Evolutionary conservation across 2,329 filamentous ascomycete species (phyloP).

Genomic region (Myrmaecium sp.): DNA sequence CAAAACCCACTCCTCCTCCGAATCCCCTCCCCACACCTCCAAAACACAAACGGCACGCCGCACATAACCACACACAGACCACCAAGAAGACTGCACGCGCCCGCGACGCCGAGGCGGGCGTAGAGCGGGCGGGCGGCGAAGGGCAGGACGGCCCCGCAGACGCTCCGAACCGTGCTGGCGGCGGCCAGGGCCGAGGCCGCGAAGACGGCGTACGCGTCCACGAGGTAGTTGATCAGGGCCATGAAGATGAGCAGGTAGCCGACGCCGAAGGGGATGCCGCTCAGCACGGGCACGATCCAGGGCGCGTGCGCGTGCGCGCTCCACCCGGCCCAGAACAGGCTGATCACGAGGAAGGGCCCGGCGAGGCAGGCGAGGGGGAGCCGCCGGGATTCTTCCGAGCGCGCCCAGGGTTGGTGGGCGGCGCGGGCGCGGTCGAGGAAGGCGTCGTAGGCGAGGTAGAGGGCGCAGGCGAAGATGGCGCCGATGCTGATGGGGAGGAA

Average conservation of each 20-base stretch:
- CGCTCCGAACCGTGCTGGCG: slow-evolving; percentile 62
- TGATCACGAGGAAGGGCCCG: slow-evolving; percentile 38
- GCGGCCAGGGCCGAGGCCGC: slow-evolving; percentile 67
- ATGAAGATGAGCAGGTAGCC: slow-evolving; percentile 33
- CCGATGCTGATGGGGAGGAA: slow-evolving; percentile 55
- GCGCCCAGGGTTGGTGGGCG: slow-evolving; percentile 37
- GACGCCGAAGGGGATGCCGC: slow-evolving; percentile 26
- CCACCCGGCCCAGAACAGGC: slow-evolving; percentile 28
- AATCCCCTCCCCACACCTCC: slow-evolving; percentile 36
- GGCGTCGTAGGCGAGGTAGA: slow-evolving; percentile 50
- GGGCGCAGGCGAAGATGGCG: slow-evolving; percentile 36
- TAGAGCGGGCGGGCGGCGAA: slow-evolving; percentile 43
- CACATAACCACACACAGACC: slow-evolving; percentile 33
- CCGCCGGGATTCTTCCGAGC: slow-evolving; percentile 48
- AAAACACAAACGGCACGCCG: slow-evolving; percentile 41
- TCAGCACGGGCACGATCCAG: slow-evolving; percentile 26
- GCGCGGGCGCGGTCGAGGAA: slow-evolving; percentile 36
- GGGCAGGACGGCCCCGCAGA: slow-evolving; percentile 49
- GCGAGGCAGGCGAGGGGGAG: slow-evolving; percentile 56
- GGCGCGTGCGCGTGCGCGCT: slow-evolving; percentile 19
- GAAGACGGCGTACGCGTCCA: slow-evolving; percentile 53
- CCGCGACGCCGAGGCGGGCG: slow-evolving; percentile 48
- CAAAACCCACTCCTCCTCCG: slow-evolving; percentile 44
- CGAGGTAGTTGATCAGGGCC: slow-evolving; percentile 43
- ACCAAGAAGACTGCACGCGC: slow-evolving; percentile 38